Percentiles rank a stretch among this genome's conserved stretches.
These are phyloP conservation scores for Cicer arietinum DNA, from an alignment of 306 rosid genomes.

Conservation along the genomic window DNA sequence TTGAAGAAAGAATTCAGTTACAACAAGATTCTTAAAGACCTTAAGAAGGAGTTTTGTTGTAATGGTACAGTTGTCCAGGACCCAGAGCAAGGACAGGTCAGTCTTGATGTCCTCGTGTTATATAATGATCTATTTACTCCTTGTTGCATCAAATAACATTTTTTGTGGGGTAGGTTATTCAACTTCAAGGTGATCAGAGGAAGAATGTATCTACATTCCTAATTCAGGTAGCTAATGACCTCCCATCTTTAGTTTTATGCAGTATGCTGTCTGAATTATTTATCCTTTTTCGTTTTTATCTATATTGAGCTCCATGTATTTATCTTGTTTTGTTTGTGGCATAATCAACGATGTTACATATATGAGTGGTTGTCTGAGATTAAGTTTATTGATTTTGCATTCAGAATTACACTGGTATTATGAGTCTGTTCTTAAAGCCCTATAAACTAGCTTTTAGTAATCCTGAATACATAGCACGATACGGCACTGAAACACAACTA, in stretches of 20 bases:
- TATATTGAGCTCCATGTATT: background rate
- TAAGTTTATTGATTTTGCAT: background rate
- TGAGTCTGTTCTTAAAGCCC: background rate
- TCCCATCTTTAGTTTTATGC: background rate
- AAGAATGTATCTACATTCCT: slow-evolving; percentile 67
- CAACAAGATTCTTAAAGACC: slow-evolving; percentile 87
- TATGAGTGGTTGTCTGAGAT: background rate
- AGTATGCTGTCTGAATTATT: background rate
- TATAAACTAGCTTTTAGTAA: background rate
- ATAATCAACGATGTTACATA: background rate
- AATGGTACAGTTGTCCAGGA: slow-evolving; percentile 96
- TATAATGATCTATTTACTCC: background rate
- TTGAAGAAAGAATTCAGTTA: slow-evolving; percentile 92
- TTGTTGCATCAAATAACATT: slow-evolving; percentile 16
- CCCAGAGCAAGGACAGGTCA: slow-evolving; percentile 90
- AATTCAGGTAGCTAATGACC: slow-evolving; percentile 60
- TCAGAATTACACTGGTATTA: background rate
- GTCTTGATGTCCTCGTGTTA: slow-evolving; percentile 14
- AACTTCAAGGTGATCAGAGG: slow-evolving; percentile 95
- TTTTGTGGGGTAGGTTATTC: slow-evolving; percentile 69
- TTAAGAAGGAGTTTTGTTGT: slow-evolving; percentile 88
- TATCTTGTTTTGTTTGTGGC: background rate
- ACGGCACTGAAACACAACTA: no score
- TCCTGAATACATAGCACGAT: no score
- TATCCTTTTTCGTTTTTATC: background rate